Evolutionary conservation across 306 rosid genomes (phyloP).

Genomic region (Ormosia semicastrata): DNA sequence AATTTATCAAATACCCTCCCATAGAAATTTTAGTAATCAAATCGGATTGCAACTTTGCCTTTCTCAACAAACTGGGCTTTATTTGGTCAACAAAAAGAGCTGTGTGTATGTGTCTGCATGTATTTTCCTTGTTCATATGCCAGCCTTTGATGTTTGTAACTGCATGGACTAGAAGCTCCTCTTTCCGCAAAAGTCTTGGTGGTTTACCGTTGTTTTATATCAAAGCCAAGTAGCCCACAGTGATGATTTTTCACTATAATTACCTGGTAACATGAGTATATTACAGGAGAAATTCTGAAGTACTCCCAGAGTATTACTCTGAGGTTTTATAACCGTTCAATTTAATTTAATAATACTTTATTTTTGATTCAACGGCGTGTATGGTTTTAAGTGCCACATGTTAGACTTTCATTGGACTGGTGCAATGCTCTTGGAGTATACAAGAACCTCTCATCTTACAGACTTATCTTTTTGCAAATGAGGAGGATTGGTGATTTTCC

Average conservation of each 20-base stretch:
- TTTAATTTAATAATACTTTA: no score
- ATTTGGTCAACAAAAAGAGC: background rate
- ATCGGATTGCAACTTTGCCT: background rate
- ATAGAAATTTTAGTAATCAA: background rate
- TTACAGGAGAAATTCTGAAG: background rate
- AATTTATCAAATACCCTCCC: background rate
- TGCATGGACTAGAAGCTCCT: background rate
- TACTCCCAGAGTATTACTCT: no score
- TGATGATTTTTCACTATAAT: background rate
- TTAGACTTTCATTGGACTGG: no score
- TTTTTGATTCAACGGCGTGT: no score
- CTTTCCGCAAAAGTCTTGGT: background rate
- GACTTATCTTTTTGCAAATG: background rate
- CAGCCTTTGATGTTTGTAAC: background rate
- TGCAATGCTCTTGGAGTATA: no score
- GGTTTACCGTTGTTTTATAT: background rate
- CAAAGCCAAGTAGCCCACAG: background rate
- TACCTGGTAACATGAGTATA: background rate
- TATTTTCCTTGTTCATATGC: background rate
- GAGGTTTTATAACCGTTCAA: no score
- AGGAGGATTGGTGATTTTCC: background rate
- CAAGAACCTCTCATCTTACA: background rate
- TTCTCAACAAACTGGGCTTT: background rate
- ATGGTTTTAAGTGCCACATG: no score
- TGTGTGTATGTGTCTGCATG: background rate